Base-by-base conservation (phyloP, 345 rosid species). In the Atalantia buxifolia region DNA sequence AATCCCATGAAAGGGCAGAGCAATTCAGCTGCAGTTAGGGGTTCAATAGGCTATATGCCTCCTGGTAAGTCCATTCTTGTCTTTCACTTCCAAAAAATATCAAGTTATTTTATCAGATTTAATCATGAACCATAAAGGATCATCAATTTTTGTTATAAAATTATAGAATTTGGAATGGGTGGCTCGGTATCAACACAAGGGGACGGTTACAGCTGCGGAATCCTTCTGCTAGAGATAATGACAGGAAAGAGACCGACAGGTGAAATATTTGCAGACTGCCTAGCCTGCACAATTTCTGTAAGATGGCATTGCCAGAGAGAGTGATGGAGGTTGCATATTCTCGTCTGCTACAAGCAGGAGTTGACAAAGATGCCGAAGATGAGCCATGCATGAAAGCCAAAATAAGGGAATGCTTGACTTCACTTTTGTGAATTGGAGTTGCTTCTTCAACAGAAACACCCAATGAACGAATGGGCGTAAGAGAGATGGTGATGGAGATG, bases 11-110 rank as follows among this genome's bases (percentile, higher is more conserved):
- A 1, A 24, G 65, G 56, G 8, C 66, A 72, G 38, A 62, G 48
- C 50, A 72, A 31, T 45, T 81, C 76, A 28, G 22, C 42, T 27
- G 38, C 31, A 64, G 22, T 80, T 28, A 70, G 66, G 38, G 84
- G 81, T 1, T 74, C 84, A 3, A 35, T 78, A 6, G 84, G 84
- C 5, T 80, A 80, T 25, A 24, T 76, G 42, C 62, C 81, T 18
- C 81, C 79, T 55, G 83, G 83, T 72, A 21, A 36, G 21, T 62
- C 24, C 24, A 2, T 27, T 27, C 10, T 25, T n/a, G 48, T 63
- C n/a, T 28, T 63, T 63, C 28, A 21, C 72, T 68, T 68, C 50
- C 22, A n/a, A n/a, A 68, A 68, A 40, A 40, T 42, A 66, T 7
- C 18, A 67, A 22, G 50, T 45, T 45, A 12, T 38, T 19, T 1